Evolutionary conservation across 805 yeast genomes (phyloP), one percentile per base, ranked within the genome.

Genomic region (Saccharomycopsis amapae): DNA sequence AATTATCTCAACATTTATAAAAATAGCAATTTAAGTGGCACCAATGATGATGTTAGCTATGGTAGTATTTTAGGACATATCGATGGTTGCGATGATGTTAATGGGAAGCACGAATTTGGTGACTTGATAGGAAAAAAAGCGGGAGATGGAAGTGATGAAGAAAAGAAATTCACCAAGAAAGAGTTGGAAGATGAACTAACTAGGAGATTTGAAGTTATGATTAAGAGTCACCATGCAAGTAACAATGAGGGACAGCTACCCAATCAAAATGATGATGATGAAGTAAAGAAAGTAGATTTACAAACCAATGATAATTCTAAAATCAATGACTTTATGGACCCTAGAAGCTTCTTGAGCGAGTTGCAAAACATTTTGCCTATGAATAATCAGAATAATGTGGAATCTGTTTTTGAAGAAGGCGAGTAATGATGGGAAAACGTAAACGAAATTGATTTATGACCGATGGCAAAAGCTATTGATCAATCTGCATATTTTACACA

Each of bases 1-100:
- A 55, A 52, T 20, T 55, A 56, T 42, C 19, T 50, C 9, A 47
- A 43, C 7, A 43, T 43, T n/a, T 43, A 42, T 20, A 28, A 35
- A 5, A 39, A 31, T 35, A 9, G 20, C 28, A 30, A 26, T 4
- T 4, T 13, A 7, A 13, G 34, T 35, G 23, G 7, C 23, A 19
- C 25, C 15, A 28, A 5, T 5, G 36, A 17, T 19, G 15, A 40
- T 22, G 10, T 13, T 6, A 12, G 12, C 28, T 17, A 25, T n/a
- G 15, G 5, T 15, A 15, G 19, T n/a, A 15, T 5, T 9, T 7
- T 13, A 4, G 15, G 28, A 6, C 5, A 28, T 28, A n/a, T 6
- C 28, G 22, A 38, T 17, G 7, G 17, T 26, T n/a, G 12, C 12
- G 4, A 15, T 38, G n/a, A 7, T n/a, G 19, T 9, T 4, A 38